Base-by-base conservation (phyloP, 139 green algal genomes). In the Ostreobium quekettii region DNA sequence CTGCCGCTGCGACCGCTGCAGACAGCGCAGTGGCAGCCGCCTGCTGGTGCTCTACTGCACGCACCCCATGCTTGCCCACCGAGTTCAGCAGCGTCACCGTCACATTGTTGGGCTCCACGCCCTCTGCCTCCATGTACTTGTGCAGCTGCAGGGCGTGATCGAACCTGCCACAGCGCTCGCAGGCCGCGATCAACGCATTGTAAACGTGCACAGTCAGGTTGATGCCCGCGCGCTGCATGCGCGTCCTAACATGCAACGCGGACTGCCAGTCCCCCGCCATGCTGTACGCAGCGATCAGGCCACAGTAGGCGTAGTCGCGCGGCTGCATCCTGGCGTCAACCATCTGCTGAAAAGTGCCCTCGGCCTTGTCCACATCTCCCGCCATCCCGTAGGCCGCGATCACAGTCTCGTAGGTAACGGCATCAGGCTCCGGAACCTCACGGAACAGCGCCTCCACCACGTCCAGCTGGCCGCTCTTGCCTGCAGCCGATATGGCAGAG, bases 151-250 rank as follows among this genome's bases (percentile, higher is more conserved):
- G 39, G 0, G 78, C 86, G 15, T 66, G 57, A 37, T 87, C 80
- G 8, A 76, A 83, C 64, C 82, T 75, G 7, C 82, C 76, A 0
- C 74, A 83, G 31, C 88, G 79, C 70, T 95, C 87, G 58, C 81
- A 90, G 2, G 85, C 88, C 8, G 89, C 89, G 24, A 96, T 81
- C 32, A 93, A 72, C 1, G 89, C 84, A 67, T 96, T 96, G 82
- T 88, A 96, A 8, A 93, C 81, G 60, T 91, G 83, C 37, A 95
- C 82, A 3, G 76, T 81, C 19, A 71, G 22, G 19, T 28, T 7
- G 4, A 57, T 1, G 57, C 6, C 38, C 32, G 36, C 61, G 3
- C 61, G 11, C 26, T 68, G 61, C 61, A 68, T 68, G 6, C 74
- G 47, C 15, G n/a, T 48, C 4, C 70, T 39, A 37, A 91, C 78